These are phyloP conservation scores for Oryza nivara DNA, from an alignment of 176 grass and related monocot genomes.

Conservation along the genomic window DNA sequence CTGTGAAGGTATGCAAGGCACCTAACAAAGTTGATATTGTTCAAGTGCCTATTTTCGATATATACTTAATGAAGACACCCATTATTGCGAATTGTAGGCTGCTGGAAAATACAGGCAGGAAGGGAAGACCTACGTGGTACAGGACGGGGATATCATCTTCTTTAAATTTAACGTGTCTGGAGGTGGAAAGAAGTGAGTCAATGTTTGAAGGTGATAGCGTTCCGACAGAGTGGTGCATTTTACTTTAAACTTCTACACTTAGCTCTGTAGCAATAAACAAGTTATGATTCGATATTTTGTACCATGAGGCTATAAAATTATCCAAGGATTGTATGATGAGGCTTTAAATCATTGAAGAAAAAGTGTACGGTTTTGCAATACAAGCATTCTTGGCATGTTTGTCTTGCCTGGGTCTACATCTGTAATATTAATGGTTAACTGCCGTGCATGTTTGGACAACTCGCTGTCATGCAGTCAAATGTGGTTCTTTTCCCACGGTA, in stretches of 20 bases:
- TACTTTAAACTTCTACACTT: background rate
- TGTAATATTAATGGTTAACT: background rate
- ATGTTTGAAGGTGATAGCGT: background rate
- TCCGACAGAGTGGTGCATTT: slow-evolving; percentile 8
- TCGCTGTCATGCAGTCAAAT: too few species aligned
- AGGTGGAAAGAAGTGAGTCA: slow-evolving; percentile 87
- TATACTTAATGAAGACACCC: background rate
- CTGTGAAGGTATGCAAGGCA: slow-evolving; percentile 67
- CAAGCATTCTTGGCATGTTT: background rate
- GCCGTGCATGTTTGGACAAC: too few species aligned
- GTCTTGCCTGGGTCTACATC: background rate
- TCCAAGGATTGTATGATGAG: slow-evolving; percentile 36
- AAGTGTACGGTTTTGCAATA: slow-evolving; percentile 12
- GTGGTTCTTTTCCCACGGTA: too few species aligned
- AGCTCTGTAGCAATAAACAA: slow-evolving; percentile 1
- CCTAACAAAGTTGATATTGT: background rate
- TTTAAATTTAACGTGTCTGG: slow-evolving; percentile 99
- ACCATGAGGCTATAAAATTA: slow-evolving; percentile 7
- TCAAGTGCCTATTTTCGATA: background rate
- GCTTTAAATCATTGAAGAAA: background rate
- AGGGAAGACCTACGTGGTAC: slow-evolving; percentile 98
- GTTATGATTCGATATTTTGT: slow-evolving; percentile 18
- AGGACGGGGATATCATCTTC: slow-evolving; percentile 95
- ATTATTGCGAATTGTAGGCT: slow-evolving; percentile 45
- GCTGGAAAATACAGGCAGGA: slow-evolving; percentile 96